These are phyloP conservation scores for Xylariales sp. DNA, from an alignment of 2,329 filamentous ascomycete genomes.

Conservation along the genomic window DNA sequence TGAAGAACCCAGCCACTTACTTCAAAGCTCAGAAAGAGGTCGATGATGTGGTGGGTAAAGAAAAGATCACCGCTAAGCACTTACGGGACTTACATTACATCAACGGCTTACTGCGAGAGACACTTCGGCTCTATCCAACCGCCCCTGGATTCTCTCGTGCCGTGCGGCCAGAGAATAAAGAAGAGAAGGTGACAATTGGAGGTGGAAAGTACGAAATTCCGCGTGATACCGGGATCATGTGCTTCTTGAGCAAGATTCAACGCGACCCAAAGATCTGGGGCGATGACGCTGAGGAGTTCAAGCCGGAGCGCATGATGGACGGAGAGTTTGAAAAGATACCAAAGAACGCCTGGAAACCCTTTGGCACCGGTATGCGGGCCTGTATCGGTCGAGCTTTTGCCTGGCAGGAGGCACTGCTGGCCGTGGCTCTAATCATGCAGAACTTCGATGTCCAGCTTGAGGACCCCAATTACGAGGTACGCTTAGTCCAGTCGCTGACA, in stretches of 20 bases:
- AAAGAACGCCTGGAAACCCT: slow-evolving; percentile 65
- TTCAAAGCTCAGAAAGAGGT: not conserved
- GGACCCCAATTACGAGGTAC: slow-evolving; percentile 49
- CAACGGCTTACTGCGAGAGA: not conserved
- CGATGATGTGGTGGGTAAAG: not conserved
- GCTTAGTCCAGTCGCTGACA: slow-evolving; percentile 32
- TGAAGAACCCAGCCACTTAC: not conserved
- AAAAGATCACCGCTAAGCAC: not conserved
- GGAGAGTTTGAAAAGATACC: slow-evolving; percentile 63
- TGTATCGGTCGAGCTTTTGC: slow-evolving; percentile 73
- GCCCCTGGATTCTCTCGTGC: not conserved
- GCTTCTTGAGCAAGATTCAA: not conserved
- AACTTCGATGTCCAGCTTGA: slow-evolving; percentile 57
- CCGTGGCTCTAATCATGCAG: slow-evolving; percentile 52
- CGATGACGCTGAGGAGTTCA: not conserved
- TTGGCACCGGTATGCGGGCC: slow-evolving; percentile 65
- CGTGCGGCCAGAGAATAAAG: not conserved
- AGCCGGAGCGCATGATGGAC: slow-evolving; percentile 67
- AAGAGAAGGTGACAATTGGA: slow-evolving; percentile 1
- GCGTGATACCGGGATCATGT: not conserved
- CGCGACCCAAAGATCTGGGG: slow-evolving; percentile 1
- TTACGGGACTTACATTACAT: not conserved
- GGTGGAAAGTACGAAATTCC: slow-evolving; percentile 4
- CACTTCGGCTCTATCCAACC: not conserved
- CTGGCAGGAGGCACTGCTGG: slow-evolving; percentile 66